Evolutionary conservation across 441 rosid species (phyloP).

Genomic region (Euphorbia celastroides): DNA sequence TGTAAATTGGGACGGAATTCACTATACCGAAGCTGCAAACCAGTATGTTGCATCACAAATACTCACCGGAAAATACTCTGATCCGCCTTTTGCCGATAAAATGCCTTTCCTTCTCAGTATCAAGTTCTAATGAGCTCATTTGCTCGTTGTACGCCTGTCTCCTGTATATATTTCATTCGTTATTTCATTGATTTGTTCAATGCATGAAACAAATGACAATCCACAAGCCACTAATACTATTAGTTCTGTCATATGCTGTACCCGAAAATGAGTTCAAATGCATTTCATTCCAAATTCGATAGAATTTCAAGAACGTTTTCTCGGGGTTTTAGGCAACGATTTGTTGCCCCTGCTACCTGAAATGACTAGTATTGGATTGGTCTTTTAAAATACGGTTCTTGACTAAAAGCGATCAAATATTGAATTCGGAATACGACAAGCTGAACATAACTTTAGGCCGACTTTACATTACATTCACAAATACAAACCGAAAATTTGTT

Average conservation of each 20-base stretch:
- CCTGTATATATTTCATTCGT: conserved; percentile 18
- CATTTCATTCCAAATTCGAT: neutral
- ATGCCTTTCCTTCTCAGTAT: conserved; percentile 77
- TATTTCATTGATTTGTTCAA: conserved; percentile 8
- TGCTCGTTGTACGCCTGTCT: neutral
- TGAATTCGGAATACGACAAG: too few species aligned
- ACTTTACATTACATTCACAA: conserved; percentile 1
- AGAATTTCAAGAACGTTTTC: too few species aligned
- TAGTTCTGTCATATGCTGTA: conserved; percentile 7
- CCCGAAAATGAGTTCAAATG: conserved; percentile 3
- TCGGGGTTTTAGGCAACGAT: too few species aligned
- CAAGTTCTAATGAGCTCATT: conserved; percentile 44
- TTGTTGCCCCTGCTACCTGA: too few species aligned
- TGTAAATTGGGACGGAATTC: conserved; percentile 94
- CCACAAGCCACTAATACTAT: conserved; percentile 8
- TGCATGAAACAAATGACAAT: conserved; percentile 10
- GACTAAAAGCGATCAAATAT: too few species aligned
- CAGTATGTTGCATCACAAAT: conserved; percentile 64
- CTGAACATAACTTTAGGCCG: conserved; percentile 7
- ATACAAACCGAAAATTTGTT: conserved; percentile 23
- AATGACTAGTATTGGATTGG: too few species aligned
- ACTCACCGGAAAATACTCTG: conserved; percentile 70
- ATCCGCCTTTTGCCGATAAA: conserved; percentile 71
- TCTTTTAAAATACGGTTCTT: too few species aligned
- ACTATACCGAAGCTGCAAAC: conserved; percentile 91